Base-by-base conservation (phyloP, 768 basidiomycete species). In the Pleurotus tuoliensis region DNA sequence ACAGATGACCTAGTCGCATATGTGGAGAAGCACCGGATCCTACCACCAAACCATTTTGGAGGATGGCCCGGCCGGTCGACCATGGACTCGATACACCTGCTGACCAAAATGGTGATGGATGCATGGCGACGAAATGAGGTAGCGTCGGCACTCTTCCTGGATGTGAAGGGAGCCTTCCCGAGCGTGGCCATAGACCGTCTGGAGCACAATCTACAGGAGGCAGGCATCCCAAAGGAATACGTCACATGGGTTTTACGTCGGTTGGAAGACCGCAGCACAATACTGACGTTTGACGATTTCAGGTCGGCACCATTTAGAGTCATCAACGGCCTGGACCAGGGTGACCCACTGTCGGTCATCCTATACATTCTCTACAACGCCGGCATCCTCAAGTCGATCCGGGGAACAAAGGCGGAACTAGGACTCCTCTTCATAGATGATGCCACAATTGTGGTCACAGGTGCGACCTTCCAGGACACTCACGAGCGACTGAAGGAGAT, bases 131-230 rank as follows among this genome's bases (percentile, higher is more conserved):
- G 53, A 25, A 51, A 58, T 0, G 52, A 66, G 38, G 68, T 67
- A 0, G 70, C 61, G 2, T 59, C 63, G 1, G 59, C 56, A 0
- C 61, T 73, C 1, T 68, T 67, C 54, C 60, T 72, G 2, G 71
- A 73, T 44, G 63, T 71, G 2, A 57, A 70, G 59, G 64, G 61
- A 0, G 66, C 66, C 0, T 73, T 65, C 49, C 67, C 70, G 1
- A 72, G 61, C 44, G 59, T 58, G 9, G 61, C 57, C 6, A 47
- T 59, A 0, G 56, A 61, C 2, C 38, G 39, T 7, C 59, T 71
- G 5, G 1, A 62, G 2, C 59, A 68, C 49, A 62, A 72, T 48
- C 61, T 71, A 57, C 4, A 63, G 38, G 55, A 53, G 16, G 16
- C 39, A 9, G 47, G 66, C 0, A 51, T 71, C 1, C 71, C 71